phyloP scores from a whole-genome alignment of 2,329 filamentous ascomycete genomes.

The Aureobasidium lini region DNA sequence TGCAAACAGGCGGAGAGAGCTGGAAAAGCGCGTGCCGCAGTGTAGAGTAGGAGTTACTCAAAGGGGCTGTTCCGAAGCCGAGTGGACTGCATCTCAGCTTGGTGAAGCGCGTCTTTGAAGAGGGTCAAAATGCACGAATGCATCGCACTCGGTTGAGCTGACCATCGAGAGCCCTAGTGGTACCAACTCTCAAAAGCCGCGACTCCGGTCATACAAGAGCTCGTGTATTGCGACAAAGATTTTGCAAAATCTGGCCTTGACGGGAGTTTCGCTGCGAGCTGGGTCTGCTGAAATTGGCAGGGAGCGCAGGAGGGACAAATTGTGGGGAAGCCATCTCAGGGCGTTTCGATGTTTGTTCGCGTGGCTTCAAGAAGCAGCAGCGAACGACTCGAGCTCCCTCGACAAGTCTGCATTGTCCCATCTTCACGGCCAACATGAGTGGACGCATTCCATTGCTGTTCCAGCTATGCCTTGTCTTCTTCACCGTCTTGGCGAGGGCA shows the following conservation, averaged over 20 bases:
- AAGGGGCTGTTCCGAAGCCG: background rate
- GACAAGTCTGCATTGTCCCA: background rate
- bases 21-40: background rate
- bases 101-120: background rate
- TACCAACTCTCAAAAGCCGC: too few species aligned
- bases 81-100: background rate
- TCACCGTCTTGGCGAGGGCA: constrained; percentile 31
- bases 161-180: background rate
- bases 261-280: too few species aligned
- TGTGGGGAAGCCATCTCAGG: background rate
- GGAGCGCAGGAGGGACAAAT: background rate
- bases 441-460: constrained; percentile 12
- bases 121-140: background rate
- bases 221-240: too few species aligned
- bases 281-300: background rate
- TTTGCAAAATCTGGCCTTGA: too few species aligned
- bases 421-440: background rate
- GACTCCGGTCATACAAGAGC: too few species aligned
- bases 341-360: constrained; percentile 1
- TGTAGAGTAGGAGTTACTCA: background rate
- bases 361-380: constrained; percentile 1
- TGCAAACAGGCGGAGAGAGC: background rate
- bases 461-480: constrained; percentile 26
- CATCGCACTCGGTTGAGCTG: background rate
- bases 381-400: background rate